Conservation (phyloP, 2,329 filamentous ascomycete genomes). For the Calonectria henricotiae region DNA sequence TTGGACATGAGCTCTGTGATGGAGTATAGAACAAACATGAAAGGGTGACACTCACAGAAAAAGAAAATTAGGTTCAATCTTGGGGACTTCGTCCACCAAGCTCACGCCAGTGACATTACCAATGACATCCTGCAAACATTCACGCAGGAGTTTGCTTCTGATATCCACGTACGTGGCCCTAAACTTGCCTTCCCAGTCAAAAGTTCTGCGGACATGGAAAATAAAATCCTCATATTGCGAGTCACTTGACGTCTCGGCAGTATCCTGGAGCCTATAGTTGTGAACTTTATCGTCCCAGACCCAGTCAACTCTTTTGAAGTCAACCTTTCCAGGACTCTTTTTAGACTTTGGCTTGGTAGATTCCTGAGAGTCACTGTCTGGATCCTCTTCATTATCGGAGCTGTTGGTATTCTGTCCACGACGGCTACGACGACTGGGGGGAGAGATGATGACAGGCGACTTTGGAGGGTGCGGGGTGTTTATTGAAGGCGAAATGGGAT, state of each 20-base stretch:
- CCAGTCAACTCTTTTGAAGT: conserved; percentile 70
- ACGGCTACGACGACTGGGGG: background rate
- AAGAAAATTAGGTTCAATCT: conserved; percentile 79
- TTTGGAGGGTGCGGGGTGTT: conserved; percentile 14
- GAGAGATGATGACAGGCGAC: background rate
- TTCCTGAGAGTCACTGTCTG: conserved; percentile 16
- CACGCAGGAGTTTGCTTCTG: conserved; percentile 85
- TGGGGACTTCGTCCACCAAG: conserved; percentile 85
- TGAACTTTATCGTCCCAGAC: conserved; percentile 69
- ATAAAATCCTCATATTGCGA: conserved; percentile 82
- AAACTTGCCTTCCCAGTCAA: conserved; percentile 89
- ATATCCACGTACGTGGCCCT: conserved; percentile 83
- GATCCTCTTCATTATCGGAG: conserved; percentile 27
- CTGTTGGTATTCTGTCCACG: background rate
- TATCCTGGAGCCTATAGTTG: conserved; percentile 71
- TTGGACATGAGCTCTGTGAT: conserved; percentile 12
- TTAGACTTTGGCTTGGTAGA: conserved; percentile 41
- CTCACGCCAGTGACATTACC: conserved; percentile 71
- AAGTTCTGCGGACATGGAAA: conserved; percentile 87
- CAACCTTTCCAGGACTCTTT: conserved; percentile 49
- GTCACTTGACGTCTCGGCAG: conserved; percentile 63
- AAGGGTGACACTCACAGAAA: conserved; percentile 68
- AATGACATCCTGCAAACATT: conserved; percentile 68
- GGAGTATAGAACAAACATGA: background rate
- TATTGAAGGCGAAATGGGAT: background rate